Evolutionary conservation across 2,329 filamentous ascomycete genomes (phyloP), one percentile per base, ranked within the genome.

Genomic region (Colletotrichum tropicicola): DNA sequence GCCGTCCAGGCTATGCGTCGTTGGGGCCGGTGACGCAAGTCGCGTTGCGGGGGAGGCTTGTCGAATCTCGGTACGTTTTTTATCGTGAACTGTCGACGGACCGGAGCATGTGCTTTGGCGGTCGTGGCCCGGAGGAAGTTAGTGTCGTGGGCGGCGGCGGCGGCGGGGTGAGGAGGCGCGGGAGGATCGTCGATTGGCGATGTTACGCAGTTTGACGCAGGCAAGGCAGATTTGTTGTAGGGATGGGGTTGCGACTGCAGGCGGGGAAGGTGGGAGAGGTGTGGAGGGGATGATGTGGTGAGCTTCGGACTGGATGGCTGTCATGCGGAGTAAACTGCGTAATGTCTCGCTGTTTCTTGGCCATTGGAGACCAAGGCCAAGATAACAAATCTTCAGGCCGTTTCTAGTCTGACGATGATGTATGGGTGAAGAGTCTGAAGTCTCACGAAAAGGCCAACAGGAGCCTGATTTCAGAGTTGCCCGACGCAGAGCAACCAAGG

Each of bases 41-140:
- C 28, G 13, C 32, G 17, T 10, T 54, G 49, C 27, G 17, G 58
- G 51, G 43, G 28, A 21, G 28, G 21, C 57, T 47, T 55, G 49
- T 35, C 45, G 32, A 55, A 49, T 65, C 51, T 56, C 62, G 62
- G 49, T 17, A 64, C 19, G 39, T 39, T 35, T n/a, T n/a, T n/a
- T 19, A 30, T 53, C 25, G 27, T 19, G 19, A n/a, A 17, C 7
- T 17, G 6, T 8, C 13, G 13, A 27, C 3, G 27, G 25, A 28
- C 6, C 9, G 27, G 17, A 45, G 13, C 61, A 65, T 55, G 61
- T 65, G 61, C 61, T 61, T 60, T 43, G 23, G 4, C 23, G 15
- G 27, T 19, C 13, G 27, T 32, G 19, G 15, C 37, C 27, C 19
- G 39, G 32, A 27, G 35, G 28, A 28, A n/a, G 35, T 39, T 17